Evolutionary conservation across 192 early-diverging fungal genomes (phyloP).

Genomic region (Coemansia sp.): DNA sequence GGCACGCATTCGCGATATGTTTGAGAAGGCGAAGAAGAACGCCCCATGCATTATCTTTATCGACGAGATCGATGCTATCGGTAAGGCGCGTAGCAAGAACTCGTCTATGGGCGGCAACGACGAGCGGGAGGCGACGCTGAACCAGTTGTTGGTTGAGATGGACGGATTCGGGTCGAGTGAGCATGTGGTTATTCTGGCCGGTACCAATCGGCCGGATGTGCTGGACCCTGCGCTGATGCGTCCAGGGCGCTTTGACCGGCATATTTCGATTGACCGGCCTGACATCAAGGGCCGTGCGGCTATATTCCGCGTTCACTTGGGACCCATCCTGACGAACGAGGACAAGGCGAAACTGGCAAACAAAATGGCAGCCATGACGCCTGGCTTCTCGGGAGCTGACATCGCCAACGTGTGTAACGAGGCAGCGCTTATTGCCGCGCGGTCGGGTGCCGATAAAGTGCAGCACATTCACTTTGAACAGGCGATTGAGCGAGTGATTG

Average conservation of each 20-base stretch:
- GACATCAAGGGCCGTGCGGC: constrained; percentile 95
- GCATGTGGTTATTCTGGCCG: constrained; percentile 90
- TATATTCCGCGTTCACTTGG: constrained; percentile 96
- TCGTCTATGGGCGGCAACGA: constrained; percentile 93
- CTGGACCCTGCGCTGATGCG: constrained; percentile 94
- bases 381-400: constrained; percentile 98
- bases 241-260: constrained; percentile 98
- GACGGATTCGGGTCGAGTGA: constrained; percentile 80
- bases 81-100: constrained; percentile 90
- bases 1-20: constrained; percentile 89
- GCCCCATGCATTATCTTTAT: constrained; percentile 99
- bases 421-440: constrained; percentile 95
- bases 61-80: constrained; percentile 99
- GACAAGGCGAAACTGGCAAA: constrained; percentile 75
- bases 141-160: constrained; percentile 99
- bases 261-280: constrained; percentile 94
- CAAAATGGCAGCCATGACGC: constrained; percentile 92
- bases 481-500: constrained; percentile 98
- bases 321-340: constrained; percentile 86
- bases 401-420: constrained; percentile 99
- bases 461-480: constrained; percentile 89
- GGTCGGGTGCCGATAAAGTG: constrained; percentile 75
- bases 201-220: constrained; percentile 97
- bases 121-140: constrained; percentile 95
- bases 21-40: constrained; percentile 96